Evolutionary conservation across 129 eudicot genomes (phyloP), one percentile per base, ranked within the genome.

Genomic region (Centella asiatica): DNA sequence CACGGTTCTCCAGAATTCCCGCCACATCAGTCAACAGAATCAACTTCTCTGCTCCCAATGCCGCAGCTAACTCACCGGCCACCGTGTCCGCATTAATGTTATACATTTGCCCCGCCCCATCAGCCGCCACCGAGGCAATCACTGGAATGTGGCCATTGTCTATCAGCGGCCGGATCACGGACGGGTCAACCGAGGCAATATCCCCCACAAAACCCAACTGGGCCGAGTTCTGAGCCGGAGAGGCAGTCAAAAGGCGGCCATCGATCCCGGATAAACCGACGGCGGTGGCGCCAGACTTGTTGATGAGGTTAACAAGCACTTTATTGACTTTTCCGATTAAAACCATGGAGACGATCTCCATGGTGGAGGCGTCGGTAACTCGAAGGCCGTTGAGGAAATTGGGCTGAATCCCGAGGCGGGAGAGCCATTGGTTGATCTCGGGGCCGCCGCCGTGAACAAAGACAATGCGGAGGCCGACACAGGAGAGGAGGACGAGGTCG

Each of bases 401-500:
- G 1, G 98, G 95, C 46, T 84, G 36, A 33, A 84, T 68, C 9
- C 81, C 81, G 48, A 90, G 81, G 1, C 72, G 64, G 0, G 52
- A 66, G 2, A 90, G 94, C 98, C 98, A 90, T 20, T 54, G 80
- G 68, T 87, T 90, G 71, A 90, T 90, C 53, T 90, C 98, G 0
- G 95, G 98, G 31, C 98, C 98, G n/a, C 95, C 95, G 4, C 95
- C 95, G 12, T 92, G 98, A 50, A 92, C 96, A 33, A 92, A 80
- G 17, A 92, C 89, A 33, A 85, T 85, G 11, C 86, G 88, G 2
- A 92, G 71, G 33, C 99, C 99, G 59, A 92, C 88, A 53, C 96
- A 84, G 0, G 99, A 84, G 18, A 92, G 88, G 1, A 87, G 84
- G 31, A 92, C 99, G 5, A 92, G 76, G 50, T 92, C 99, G 22